Conservation (phyloP, 805 yeast species). For the Saturnispora gosingensis region DNA sequence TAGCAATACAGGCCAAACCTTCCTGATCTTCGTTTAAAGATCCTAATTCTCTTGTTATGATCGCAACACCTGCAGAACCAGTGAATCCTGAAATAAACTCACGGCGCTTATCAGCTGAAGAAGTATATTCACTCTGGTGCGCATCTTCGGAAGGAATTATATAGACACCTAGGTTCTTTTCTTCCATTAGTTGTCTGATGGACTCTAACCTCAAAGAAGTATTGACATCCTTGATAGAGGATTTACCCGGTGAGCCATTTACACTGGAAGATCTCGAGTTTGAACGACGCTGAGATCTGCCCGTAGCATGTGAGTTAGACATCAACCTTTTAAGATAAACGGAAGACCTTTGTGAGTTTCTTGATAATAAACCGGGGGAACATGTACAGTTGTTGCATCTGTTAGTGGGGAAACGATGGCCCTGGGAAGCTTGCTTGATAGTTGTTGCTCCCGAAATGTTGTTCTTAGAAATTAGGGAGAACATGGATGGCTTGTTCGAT, state of each 20-base stretch:
- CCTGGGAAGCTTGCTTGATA: constrained; percentile 19
- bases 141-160: constrained; percentile 52
- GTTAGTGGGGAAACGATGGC: constrained; percentile 16
- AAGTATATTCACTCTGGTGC: constrained; percentile 55
- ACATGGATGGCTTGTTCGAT: constrained; percentile 33
- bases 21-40: constrained; percentile 45
- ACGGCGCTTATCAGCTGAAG: constrained; percentile 44
- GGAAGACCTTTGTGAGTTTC: constrained; percentile 54
- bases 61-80: constrained; percentile 55
- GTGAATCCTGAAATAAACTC: constrained; percentile 49
- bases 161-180: constrained; percentile 56
- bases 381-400: constrained; percentile 72
- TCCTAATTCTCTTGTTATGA: constrained; percentile 44
- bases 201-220: constrained; percentile 50
- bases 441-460: constrained; percentile 26
- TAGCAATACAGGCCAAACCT: constrained; percentile 45
- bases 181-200: constrained; percentile 57
- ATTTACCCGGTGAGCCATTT: constrained; percentile 11
- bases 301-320: constrained; percentile 3
- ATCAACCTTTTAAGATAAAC: constrained; percentile 28
- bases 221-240: constrained; percentile 33
- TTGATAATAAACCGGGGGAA: constrained; percentile 69
- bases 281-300: constrained; percentile 5
- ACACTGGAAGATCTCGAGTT: not conserved
- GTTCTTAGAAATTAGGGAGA: constrained; percentile 29